phyloP scores from a whole-genome alignment of 768 basidiomycete genomes.

The Lentinula aciculospora region DNA sequence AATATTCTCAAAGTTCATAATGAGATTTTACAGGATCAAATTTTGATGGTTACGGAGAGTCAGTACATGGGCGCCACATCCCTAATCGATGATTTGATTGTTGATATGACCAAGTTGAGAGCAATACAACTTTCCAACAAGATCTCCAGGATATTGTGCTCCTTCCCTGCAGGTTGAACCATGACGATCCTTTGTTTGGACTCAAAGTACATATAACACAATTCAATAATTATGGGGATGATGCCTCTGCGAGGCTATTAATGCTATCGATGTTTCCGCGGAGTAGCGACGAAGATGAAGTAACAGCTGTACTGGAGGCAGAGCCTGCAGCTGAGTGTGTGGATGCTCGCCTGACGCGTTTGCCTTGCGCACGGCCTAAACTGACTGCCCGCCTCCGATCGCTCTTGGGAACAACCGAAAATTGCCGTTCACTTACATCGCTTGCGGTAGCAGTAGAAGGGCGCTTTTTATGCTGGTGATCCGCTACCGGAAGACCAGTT shows the following conservation, averaged over 20 bases:
- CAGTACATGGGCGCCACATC: too few relatives aligned
- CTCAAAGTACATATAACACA: too few relatives aligned
- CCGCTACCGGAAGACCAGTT: slow-evolving; percentile 36
- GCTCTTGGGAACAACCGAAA: background rate
- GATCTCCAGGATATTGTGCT: too few relatives aligned
- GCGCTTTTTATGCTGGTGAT: background rate
- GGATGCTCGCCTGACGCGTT: background rate
- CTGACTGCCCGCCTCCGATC: slow-evolving; percentile 1
- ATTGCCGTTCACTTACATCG: background rate
- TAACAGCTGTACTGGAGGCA: background rate
- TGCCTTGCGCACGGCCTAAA: background rate
- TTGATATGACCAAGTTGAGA: too few relatives aligned
- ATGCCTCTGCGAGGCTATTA: background rate
- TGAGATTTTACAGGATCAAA: too few relatives aligned
- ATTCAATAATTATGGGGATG: background rate
- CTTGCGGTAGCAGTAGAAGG: background rate
- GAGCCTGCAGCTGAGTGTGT: background rate
- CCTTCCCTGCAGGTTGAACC: too few relatives aligned
- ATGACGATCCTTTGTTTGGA: too few relatives aligned
- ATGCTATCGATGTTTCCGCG: background rate
- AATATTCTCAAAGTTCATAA: too few relatives aligned
- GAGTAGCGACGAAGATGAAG: background rate
- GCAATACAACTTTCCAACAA: too few relatives aligned
- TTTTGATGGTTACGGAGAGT: too few relatives aligned
- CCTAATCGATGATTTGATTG: too few relatives aligned